Conservation (phyloP, 371 early-diverging fungal genomes). For the Syncephalis fuscata region DNA sequence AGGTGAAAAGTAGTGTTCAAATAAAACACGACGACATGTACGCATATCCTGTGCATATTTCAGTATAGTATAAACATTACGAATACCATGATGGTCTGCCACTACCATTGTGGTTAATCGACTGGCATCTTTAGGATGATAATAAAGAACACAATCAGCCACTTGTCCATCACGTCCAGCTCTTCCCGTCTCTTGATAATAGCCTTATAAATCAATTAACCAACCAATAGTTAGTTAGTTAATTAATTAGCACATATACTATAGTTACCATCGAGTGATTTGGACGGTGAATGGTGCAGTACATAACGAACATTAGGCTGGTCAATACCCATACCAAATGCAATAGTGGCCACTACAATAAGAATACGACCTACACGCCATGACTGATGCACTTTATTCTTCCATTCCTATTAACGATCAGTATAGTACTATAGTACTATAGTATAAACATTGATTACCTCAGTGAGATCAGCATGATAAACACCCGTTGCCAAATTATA, state of each 20-base stretch:
- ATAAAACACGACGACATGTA: too few species aligned
- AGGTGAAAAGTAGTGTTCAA: too few species aligned
- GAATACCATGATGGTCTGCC: too few species aligned
- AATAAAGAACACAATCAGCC: conserved; percentile 81
- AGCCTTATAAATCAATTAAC: too few species aligned
- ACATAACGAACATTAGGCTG: conserved; percentile 99
- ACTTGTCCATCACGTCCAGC: conserved; percentile 95
- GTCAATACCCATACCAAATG: conserved; percentile 99
- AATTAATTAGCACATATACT: too few species aligned
- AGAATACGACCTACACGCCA: conserved; percentile 38
- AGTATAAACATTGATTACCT: conserved; percentile 9
- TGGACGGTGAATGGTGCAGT: conserved; percentile 92
- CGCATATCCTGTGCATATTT: too few species aligned
- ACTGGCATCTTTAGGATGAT: conserved; percentile 10
- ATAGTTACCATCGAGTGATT: conserved; percentile 80
- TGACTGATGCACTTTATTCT: conserved; percentile 38
- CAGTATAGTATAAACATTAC: too few species aligned
- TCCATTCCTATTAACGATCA: too few species aligned
- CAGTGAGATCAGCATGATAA: conserved; percentile 91
- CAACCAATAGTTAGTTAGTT: too few species aligned
- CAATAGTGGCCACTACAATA: conserved; percentile 96
- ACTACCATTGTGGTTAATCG: too few species aligned
- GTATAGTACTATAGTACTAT: too few species aligned
- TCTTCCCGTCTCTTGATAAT: conserved; percentile 99
- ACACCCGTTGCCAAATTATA: conserved; percentile 96